Conservation (phyloP, 441 rosid genomes). For the Oxalis stricta region DNA sequence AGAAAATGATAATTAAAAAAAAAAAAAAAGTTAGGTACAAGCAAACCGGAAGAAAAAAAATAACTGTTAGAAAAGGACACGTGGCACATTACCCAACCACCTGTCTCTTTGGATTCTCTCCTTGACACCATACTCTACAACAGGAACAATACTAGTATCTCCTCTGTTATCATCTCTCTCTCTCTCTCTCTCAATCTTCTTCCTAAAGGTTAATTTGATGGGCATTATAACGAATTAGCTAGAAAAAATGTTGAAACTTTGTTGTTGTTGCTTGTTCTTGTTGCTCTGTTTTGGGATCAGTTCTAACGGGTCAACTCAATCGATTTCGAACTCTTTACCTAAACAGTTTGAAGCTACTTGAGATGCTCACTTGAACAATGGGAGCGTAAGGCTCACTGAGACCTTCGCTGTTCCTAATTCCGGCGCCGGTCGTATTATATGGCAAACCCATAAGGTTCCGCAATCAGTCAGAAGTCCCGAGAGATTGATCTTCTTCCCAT, state of each 20-base stretch:
- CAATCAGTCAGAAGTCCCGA: slow-evolving; percentile 23
- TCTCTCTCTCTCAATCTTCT: slow-evolving; percentile 13
- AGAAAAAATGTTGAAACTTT: too few relatives aligned
- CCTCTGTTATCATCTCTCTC: neutral
- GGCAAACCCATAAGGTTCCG: slow-evolving; percentile 70
- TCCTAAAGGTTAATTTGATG: slow-evolving; percentile 12
- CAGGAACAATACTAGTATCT: too few relatives aligned
- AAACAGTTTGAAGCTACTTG: slow-evolving; percentile 55
- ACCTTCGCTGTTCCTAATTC: slow-evolving; percentile 76
- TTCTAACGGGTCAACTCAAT: slow-evolving; percentile 37
- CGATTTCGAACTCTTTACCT: slow-evolving; percentile 69
- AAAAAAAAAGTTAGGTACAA: too few relatives aligned
- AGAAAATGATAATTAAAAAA: neutral
- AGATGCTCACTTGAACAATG: slow-evolving; percentile 78
- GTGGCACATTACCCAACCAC: slow-evolving; percentile 40
- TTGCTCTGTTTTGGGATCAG: slow-evolving; percentile 6
- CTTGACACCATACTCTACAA: neutral
- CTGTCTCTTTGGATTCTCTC: slow-evolving; percentile 41
- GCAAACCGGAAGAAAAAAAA: too few relatives aligned
- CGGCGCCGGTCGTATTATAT: slow-evolving; percentile 66
- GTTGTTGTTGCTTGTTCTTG: slow-evolving; percentile 17
- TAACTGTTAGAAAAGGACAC: slow-evolving; percentile 36
- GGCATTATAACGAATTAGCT: too few relatives aligned
- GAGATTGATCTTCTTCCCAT: slow-evolving; percentile 77
- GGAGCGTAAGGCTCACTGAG: slow-evolving; percentile 64